Conservation (phyloP, 2,329 filamentous ascomycete species). For the Colletotrichum sp. region DNA sequence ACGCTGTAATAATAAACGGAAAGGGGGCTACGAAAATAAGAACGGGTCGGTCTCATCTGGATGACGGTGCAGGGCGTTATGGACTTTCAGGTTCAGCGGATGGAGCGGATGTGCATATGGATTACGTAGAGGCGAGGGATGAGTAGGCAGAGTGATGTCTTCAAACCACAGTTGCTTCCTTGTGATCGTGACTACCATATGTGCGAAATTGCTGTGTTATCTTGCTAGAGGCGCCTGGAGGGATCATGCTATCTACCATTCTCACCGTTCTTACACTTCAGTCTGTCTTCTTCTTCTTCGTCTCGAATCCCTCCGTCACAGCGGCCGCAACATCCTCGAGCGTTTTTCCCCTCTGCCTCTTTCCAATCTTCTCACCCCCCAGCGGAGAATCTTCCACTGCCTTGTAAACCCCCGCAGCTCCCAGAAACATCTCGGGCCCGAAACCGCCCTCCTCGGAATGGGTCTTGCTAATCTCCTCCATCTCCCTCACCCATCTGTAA, state of each 20-base stretch:
- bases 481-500: conserved; percentile 79
- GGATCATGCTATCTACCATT: not conserved
- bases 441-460: conserved; percentile 71
- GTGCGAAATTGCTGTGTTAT: not conserved
- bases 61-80: not conserved
- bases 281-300: conserved; percentile 45
- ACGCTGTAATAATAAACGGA: not conserved
- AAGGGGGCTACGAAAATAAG: not conserved
- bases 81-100: not conserved
- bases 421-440: conserved; percentile 57
- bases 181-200: not conserved
- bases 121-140: not conserved
- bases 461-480: conserved; percentile 75
- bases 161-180: not conserved
- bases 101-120: not conserved
- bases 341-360: conserved; percentile 59
- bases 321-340: conserved; percentile 61
- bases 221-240: not conserved
- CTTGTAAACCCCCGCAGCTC: conserved; percentile 66
- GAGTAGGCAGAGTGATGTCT: not conserved
- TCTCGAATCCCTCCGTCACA: conserved; percentile 51
- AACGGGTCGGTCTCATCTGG: not conserved
- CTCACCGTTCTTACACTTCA: not conserved
- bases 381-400: conserved; percentile 65
- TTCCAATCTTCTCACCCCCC: conserved; percentile 62